These are phyloP conservation scores for Botryotinia calthae DNA, from an alignment of 2,329 filamentous ascomycete species.

Conservation along the genomic window DNA sequence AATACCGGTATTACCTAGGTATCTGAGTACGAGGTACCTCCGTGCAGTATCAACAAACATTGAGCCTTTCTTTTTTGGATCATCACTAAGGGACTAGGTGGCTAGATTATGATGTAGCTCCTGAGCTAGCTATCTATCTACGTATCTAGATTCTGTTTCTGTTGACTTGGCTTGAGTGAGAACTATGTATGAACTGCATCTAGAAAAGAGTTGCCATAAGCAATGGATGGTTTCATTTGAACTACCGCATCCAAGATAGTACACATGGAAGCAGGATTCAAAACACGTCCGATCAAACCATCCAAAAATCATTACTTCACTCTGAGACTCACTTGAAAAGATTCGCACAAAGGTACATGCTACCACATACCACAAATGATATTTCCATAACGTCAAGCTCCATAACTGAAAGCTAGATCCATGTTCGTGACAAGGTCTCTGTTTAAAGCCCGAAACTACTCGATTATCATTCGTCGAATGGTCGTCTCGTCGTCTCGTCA, in stretches of 20 bases:
- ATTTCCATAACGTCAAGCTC: conserved; percentile 12
- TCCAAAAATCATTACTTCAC: background rate
- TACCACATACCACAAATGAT: background rate
- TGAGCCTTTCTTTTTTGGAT: background rate
- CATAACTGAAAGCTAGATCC: conserved; percentile 1
- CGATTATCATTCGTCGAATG: background rate
- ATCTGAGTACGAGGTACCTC: background rate
- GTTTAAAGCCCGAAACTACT: background rate
- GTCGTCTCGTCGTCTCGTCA: conserved; percentile 5
- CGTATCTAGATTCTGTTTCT: background rate
- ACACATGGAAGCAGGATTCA: background rate
- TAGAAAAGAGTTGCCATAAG: background rate
- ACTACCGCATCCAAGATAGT: background rate
- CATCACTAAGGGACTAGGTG: background rate
- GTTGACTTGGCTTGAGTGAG: background rate
- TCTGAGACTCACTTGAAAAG: background rate
- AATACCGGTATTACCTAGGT: background rate
- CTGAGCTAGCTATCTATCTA: background rate
- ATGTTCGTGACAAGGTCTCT: background rate
- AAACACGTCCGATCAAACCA: background rate
- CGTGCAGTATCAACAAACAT: background rate
- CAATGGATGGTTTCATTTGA: background rate
- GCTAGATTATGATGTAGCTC: background rate
- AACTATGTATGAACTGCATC: background rate
- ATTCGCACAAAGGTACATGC: background rate